Evolutionary conservation across 176 grass and related monocot genomes (phyloP).

Genomic region (Bonia amplexicaulis): DNA sequence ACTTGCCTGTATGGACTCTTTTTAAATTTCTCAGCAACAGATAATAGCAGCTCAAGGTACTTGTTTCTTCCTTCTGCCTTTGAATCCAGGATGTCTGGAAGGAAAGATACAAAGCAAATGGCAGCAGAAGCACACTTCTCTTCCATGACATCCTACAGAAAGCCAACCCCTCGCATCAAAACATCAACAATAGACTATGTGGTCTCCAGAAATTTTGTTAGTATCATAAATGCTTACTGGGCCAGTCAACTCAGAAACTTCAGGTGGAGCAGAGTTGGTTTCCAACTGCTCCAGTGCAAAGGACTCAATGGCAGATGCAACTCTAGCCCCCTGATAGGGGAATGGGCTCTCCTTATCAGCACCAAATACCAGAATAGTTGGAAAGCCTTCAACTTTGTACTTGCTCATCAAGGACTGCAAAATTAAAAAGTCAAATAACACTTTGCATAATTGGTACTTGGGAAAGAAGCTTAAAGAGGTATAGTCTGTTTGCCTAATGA

Average conservation of each 20-base stretch:
- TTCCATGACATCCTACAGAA: slow-evolving; percentile 80
- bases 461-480: not conserved
- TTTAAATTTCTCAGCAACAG: slow-evolving; percentile 87
- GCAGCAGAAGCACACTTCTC: slow-evolving; percentile 91
- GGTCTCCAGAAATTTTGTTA: not conserved
- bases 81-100: slow-evolving; percentile 97
- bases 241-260: slow-evolving; percentile 80
- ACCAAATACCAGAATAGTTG: slow-evolving; percentile 98
- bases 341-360: slow-evolving; percentile 79
- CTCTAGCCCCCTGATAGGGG: slow-evolving; percentile 70
- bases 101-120: slow-evolving; percentile 98
- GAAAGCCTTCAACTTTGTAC: slow-evolving; percentile 94
- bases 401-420: slow-evolving; percentile 98
- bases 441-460: not conserved
- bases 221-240: slow-evolving; percentile 42
- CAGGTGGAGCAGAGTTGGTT: slow-evolving; percentile 72
- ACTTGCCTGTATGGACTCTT: slow-evolving; percentile 94
- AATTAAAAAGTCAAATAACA: slow-evolving; percentile 17
- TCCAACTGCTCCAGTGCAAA: slow-evolving; percentile 87
- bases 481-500: not conserved
- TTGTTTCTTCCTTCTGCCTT: slow-evolving; percentile 96
- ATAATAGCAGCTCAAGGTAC: slow-evolving; percentile 77
- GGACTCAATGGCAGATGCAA: slow-evolving; percentile 75
- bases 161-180: slow-evolving; percentile 11
- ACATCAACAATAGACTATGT: not conserved